A percentile compares a stretch with the other conserved stretches of the same genome.
These are phyloP conservation scores for Pycnococcus provasolii DNA, from an alignment of 139 green algal genomes.

Conservation along the genomic window DNA sequence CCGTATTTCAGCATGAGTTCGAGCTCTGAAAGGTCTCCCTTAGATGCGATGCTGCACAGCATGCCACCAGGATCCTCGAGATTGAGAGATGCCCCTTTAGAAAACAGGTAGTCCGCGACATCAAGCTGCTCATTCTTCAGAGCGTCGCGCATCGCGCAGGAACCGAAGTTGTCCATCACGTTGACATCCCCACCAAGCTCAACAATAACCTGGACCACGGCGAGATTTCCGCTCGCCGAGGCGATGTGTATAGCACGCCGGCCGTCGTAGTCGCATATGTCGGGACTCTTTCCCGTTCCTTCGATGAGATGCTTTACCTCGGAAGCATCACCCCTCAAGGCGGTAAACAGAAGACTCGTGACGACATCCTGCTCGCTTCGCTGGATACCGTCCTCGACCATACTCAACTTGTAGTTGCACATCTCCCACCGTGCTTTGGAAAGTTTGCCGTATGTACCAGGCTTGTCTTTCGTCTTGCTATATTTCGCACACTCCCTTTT, in stretches of 20 bases:
- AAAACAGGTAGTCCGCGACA: not conserved
- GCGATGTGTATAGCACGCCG: constrained; percentile 9
- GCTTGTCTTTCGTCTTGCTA: too few relatives aligned
- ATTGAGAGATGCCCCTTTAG: not conserved
- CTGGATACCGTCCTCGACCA: too few relatives aligned
- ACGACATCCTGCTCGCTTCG: too few relatives aligned
- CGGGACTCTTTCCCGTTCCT: not conserved
- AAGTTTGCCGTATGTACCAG: too few relatives aligned
- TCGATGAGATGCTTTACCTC: not conserved
- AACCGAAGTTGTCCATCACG: not conserved
- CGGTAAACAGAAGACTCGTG: not conserved
- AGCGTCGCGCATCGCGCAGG: constrained; percentile 15
- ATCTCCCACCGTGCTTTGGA: too few relatives aligned
- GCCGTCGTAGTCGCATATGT: constrained; percentile 6
- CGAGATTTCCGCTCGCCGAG: constrained; percentile 6
- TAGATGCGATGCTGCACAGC: not conserved
- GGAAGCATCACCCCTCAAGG: not conserved
- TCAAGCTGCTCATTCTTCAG: not conserved
- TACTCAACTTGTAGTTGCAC: too few relatives aligned
- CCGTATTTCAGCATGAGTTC: constrained; percentile 2
- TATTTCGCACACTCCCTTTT: too few relatives aligned
- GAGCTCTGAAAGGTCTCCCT: not conserved
- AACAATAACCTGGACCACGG: constrained; percentile 16
- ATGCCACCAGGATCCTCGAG: not conserved
- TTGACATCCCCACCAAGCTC: constrained; percentile 22